phyloP scores from a whole-genome alignment of 164 flowering plant species.

The Taxillus chinensis region DNA sequence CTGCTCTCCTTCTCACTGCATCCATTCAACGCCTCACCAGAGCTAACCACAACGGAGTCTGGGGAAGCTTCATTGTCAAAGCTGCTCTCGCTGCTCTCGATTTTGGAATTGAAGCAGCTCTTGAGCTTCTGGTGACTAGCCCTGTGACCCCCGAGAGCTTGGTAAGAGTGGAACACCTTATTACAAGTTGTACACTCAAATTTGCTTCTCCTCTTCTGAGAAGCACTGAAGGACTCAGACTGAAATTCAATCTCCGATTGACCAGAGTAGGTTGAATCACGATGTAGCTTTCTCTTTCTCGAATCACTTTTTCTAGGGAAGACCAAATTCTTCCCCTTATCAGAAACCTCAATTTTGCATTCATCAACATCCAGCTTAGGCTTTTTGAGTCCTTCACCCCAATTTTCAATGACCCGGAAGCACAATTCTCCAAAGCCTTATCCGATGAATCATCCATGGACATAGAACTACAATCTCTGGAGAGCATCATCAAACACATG shows the following conservation, averaged over 20 bases:
- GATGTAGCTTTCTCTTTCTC: constrained; percentile 17
- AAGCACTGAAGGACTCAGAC: constrained; percentile 8
- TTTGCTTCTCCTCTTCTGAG: not conserved
- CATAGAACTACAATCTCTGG: constrained; percentile 27
- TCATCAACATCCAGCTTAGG: too few species aligned
- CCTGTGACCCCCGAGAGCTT: constrained; percentile 58
- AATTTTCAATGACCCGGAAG: constrained; percentile 6
- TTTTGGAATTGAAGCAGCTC: constrained; percentile 31
- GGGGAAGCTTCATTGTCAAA: constrained; percentile 14
- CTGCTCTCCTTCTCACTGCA: constrained; percentile 9
- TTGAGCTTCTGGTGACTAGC: constrained; percentile 49
- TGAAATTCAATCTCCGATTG: constrained; percentile 12
- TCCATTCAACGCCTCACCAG: not conserved
- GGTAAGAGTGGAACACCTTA: constrained; percentile 40
- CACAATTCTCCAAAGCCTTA: constrained; percentile 4
- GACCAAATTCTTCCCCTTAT: constrained; percentile 9
- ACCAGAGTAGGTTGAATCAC: not conserved
- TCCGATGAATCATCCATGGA: constrained; percentile 5
- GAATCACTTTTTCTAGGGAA: constrained; percentile 1
- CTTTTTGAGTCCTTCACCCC: not conserved
- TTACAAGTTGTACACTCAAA: constrained; percentile 39
- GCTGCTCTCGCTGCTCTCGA: constrained; percentile 21
- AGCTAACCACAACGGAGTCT: constrained; percentile 3
- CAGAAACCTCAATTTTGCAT: constrained; percentile 1
- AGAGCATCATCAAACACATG: constrained; percentile 53